Conservation (phyloP, 139 green algal species). For the Volvox reticuliferus region DNA sequence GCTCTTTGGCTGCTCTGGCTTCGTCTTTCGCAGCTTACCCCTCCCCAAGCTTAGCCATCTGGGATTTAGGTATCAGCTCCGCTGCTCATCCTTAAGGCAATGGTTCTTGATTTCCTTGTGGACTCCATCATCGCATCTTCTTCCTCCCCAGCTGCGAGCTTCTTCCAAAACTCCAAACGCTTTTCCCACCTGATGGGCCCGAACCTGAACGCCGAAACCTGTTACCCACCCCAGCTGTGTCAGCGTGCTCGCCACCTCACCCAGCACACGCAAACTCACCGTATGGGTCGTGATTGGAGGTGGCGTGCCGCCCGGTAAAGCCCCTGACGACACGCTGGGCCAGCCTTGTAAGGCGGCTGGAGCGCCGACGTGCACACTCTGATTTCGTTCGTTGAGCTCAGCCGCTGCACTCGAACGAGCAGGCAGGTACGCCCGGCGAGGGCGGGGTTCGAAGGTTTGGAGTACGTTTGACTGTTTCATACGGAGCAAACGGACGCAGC, state of each 20-base stretch:
- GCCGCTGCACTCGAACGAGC: neutral
- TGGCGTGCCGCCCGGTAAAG: constrained; percentile 11
- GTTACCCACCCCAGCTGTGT: neutral
- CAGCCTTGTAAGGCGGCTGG: neutral
- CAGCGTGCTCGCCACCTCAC: neutral
- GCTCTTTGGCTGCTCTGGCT: too few species aligned
- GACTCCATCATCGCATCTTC: neutral
- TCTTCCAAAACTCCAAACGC: neutral
- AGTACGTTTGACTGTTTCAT: neutral
- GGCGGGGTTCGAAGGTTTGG: neutral
- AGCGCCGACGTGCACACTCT: neutral
- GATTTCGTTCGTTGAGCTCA: neutral
- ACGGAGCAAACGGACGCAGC: neutral
- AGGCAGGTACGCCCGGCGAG: neutral
- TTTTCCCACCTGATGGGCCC: neutral
- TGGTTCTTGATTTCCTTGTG: too few species aligned
- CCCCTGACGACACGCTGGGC: neutral
- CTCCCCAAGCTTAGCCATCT: too few species aligned
- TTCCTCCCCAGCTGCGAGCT: neutral
- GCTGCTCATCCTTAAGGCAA: too few species aligned
- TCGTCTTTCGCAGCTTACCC: too few species aligned
- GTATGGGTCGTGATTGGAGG: neutral
- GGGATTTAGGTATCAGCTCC: too few species aligned
- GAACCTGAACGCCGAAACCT: neutral
- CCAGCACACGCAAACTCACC: neutral